Percentiles rank a stretch among this genome's conserved stretches.
phyloP scores from a whole-genome alignment of 192 early-diverging fungal genomes.

The Coemansia biformis region DNA sequence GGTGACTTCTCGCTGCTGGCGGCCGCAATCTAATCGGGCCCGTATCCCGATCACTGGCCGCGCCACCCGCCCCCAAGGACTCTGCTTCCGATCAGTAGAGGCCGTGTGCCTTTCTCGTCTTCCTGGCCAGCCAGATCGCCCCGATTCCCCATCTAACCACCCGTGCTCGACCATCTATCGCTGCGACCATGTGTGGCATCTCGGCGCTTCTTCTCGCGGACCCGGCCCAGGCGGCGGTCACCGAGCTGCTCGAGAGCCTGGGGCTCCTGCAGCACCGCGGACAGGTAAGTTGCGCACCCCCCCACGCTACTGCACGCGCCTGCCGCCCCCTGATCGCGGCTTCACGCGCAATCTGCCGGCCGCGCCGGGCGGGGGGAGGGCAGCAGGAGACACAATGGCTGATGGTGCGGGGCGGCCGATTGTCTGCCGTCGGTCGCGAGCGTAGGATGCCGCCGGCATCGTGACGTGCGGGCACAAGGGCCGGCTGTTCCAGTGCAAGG shows the following conservation, averaged over 20 bases:
- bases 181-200: conserved; percentile 79
- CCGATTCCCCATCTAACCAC: too few relatives aligned
- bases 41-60: too few relatives aligned
- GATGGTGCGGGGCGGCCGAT: background rate
- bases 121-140: background rate
- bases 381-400: too few relatives aligned
- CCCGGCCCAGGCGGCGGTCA: conserved; percentile 61
- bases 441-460: conserved; percentile 98
- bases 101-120: background rate
- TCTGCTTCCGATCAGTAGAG: background rate
- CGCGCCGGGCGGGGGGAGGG: background rate
- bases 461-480: conserved; percentile 96
- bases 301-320: background rate
- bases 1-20: too few relatives aligned
- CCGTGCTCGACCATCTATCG: too few relatives aligned
- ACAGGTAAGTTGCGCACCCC: conserved; percentile 69
- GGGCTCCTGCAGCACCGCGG: conserved; percentile 97
- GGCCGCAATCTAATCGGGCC: too few relatives aligned
- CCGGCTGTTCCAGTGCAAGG: conserved; percentile 97
- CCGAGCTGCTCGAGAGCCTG: conserved; percentile 90
- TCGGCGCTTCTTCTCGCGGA: conserved; percentile 78
- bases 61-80: too few relatives aligned
- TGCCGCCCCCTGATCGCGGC: too few relatives aligned
- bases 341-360: too few relatives aligned
- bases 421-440: background rate